Percentiles rank a stretch among this genome's conserved stretches.
Evolutionary conservation across 176 grass and related monocot species (phyloP).

Genomic region (Avena atlantica): DNA sequence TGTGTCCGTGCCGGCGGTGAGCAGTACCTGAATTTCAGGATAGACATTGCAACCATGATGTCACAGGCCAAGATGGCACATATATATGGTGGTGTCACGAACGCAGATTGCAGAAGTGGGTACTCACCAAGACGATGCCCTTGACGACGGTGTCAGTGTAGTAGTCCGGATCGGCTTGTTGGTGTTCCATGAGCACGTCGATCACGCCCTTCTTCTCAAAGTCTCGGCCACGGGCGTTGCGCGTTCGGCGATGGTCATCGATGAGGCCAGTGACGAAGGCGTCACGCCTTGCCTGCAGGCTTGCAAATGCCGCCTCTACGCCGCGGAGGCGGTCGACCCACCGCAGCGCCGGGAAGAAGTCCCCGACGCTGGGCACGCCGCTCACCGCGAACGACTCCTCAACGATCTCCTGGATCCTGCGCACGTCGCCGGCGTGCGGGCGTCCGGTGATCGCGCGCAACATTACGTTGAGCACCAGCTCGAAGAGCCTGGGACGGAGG

Average conservation of each 20-base stretch:
- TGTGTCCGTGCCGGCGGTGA: conserved; percentile 66
- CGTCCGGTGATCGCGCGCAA: conserved; percentile 39
- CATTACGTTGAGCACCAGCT: conserved; percentile 60
- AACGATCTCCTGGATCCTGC: conserved; percentile 50
- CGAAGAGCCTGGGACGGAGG: conserved; percentile 47
- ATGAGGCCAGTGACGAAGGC: conserved; percentile 50
- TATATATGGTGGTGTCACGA: background rate
- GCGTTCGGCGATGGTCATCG: conserved; percentile 13
- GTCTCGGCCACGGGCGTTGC: background rate
- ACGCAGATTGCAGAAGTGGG: background rate
- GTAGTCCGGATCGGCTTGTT: conserved; percentile 49
- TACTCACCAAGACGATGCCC: conserved; percentile 57
- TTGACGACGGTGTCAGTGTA: conserved; percentile 69
- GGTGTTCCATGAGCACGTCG: conserved; percentile 54
- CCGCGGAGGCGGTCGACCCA: conserved; percentile 47
- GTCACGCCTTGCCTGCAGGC: conserved; percentile 43
- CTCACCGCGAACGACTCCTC: conserved; percentile 41
- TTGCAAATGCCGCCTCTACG: conserved; percentile 4
- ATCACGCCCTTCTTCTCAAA: conserved; percentile 39
- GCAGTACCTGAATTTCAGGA: conserved; percentile 35
- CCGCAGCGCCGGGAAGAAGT: conserved; percentile 59
- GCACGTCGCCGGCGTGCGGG: conserved; percentile 8
- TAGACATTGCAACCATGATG: background rate
- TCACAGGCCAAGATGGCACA: background rate
- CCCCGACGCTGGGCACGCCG: conserved; percentile 50